Conservation (phyloP, 176 grass and related monocot species). For the Eragrostis nindensis region DNA sequence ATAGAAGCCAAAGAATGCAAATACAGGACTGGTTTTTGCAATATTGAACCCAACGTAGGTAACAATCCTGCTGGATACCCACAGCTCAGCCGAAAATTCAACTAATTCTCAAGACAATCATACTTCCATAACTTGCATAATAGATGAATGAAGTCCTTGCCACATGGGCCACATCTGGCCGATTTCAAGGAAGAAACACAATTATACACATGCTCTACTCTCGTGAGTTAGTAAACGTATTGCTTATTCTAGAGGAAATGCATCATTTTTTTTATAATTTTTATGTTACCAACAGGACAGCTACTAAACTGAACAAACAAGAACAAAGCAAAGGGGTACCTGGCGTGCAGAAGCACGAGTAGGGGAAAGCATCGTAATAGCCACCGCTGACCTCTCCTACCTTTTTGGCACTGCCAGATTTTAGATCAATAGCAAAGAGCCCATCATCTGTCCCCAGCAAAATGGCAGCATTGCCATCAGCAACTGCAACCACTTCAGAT, state of each 20-base stretch:
- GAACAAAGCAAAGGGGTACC: neutral
- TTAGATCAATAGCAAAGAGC: neutral
- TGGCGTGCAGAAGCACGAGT: neutral
- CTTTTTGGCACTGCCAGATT: neutral
- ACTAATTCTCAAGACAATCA: neutral
- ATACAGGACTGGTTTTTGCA: no score
- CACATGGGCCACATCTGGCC: neutral
- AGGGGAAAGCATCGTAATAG: neutral
- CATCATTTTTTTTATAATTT: no score
- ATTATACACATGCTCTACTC: neutral
- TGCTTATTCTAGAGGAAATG: neutral
- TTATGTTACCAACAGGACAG: no score
- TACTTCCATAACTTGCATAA: neutral
- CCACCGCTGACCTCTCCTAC: neutral
- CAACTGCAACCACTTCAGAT: neutral
- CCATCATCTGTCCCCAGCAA: neutral
- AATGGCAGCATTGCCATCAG: neutral
- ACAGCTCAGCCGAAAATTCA: neutral
- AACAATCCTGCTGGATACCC: no score
- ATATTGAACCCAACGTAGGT: no score
- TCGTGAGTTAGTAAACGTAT: no score
- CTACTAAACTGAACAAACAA: neutral
- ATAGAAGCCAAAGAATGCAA: no score
- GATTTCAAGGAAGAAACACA: neutral
- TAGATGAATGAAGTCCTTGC: neutral